Evolutionary conservation across 345 rosid genomes (phyloP), one percentile per base, ranked within the genome.

Genomic region (Acer yangbiense): DNA sequence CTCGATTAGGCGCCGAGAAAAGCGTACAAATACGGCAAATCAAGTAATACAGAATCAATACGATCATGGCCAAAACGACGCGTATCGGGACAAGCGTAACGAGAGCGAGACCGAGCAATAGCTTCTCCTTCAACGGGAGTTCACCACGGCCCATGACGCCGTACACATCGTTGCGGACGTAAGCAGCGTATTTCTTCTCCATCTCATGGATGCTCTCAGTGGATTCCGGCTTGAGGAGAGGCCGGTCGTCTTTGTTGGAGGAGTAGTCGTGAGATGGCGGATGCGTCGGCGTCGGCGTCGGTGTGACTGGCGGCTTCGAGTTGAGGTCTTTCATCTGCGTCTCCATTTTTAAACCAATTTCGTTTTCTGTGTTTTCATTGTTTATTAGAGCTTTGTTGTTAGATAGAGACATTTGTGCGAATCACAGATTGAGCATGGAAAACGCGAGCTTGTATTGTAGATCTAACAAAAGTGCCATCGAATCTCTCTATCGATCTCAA

Each of bases 111-210:
- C 85, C 94, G 13, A 91, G 65, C 29, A 87, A 80, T 17, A 88
- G 9, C 77, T 89, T 97, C 91, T 97, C 98, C 76, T 16, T 57
- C 69, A 87, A 13, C 29, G 98, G 94, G 8, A 90, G 90, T 80
- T 90, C 89, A 77, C 97, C 98, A 48, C 89, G 84, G 27, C 99
- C 99, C 95, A 97, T 93, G 69, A 89, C 80, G 21, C 99, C 98
- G 82, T 93, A 94, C 65, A 83, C 87, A 75, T 97, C 98, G 25
- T 71, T 82, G 41, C 99, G 95, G 6, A 92, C 99, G 81, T 78
- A 94, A 14, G 99, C 93, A 7, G 96, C 90, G 88, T 80, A 94
- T 87, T 88, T 94, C 87, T 91, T 93, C 83, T 97, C 98, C 21
- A 94, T 83, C 88, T 91, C 98, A 78, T 81, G 80, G 39, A 93